A percentile compares a stretch with the other conserved stretches of the same genome.
Evolutionary conservation across 139 green algal species (phyloP).

Genomic region (Chlorella sorokiniana): DNA sequence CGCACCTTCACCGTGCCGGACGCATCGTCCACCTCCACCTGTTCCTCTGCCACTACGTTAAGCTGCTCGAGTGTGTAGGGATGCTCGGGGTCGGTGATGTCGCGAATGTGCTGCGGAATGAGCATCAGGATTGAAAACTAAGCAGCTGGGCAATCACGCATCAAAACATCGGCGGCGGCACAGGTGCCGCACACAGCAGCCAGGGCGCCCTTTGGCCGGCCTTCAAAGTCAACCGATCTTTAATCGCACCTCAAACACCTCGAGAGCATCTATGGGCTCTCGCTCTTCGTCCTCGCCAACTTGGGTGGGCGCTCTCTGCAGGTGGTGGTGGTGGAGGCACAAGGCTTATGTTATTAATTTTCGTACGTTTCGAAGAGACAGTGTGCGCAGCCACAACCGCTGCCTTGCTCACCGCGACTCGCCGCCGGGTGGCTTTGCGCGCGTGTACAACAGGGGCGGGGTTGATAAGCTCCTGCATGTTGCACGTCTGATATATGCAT

Average conservation of each 20-base stretch:
- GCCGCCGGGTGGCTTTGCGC: slow-evolving; percentile 38
- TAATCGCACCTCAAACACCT: slow-evolving; percentile 63
- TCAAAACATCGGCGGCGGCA: not conserved
- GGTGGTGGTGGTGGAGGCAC: not conserved
- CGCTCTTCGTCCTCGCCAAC: slow-evolving; percentile 37
- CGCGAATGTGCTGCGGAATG: slow-evolving; percentile 72
- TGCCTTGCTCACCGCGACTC: not conserved
- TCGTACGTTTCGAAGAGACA: too few species aligned
- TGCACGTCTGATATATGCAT: too few species aligned
- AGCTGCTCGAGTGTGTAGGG: slow-evolving; percentile 97
- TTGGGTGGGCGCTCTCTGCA: not conserved
- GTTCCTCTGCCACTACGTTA: slow-evolving; percentile 77
- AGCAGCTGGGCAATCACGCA: too few species aligned
- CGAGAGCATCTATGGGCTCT: slow-evolving; percentile 79
- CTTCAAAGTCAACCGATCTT: not conserved
- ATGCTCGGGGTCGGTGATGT: slow-evolving; percentile 98
- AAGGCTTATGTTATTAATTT: too few species aligned
- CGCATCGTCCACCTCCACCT: slow-evolving; percentile 75
- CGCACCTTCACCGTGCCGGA: slow-evolving; percentile 52
- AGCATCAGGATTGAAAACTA: not conserved
- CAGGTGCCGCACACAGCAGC: not conserved
- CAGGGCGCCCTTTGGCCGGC: too few species aligned
- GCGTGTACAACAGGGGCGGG: slow-evolving; percentile 69
- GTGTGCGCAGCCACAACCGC: not conserved
- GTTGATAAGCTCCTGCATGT: slow-evolving; percentile 70